Evolutionary conservation across 2,329 filamentous ascomycete species (phyloP).

Genomic region (Chaetomium strumarium): DNA sequence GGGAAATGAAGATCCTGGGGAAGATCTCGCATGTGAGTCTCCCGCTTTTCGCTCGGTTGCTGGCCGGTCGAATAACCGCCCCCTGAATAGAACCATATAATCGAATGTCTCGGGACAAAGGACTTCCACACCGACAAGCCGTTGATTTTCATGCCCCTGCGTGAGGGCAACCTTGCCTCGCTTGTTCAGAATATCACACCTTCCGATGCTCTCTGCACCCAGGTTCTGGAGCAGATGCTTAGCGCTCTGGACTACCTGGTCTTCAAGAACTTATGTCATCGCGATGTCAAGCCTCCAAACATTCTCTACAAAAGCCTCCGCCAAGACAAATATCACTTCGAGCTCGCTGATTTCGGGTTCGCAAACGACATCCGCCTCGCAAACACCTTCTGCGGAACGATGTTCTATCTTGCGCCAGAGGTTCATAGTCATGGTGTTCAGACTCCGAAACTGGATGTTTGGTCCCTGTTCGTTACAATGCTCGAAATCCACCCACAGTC

Average conservation of each 20-base stretch:
- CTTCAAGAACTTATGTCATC: not conserved
- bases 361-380: not conserved
- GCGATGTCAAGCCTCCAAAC: slow-evolving; percentile 1
- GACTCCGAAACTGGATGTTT: slow-evolving; percentile 23
- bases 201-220: not conserved
- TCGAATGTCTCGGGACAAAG: slow-evolving; percentile 10
- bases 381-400: slow-evolving; percentile 9
- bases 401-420: slow-evolving; percentile 22
- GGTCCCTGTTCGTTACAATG: slow-evolving; percentile 27
- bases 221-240: not conserved
- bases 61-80: too few relatives aligned
- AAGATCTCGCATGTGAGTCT: slow-evolving; percentile 13
- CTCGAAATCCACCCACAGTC: not conserved
- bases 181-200: not conserved
- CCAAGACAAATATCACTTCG: not conserved
- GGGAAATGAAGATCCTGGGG: slow-evolving; percentile 20
- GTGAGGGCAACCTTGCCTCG: slow-evolving; percentile 1
- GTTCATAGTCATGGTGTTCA: slow-evolving; percentile 18
- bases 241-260: not conserved
- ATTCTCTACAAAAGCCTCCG: not conserved
- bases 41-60: not conserved
- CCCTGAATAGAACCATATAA: slow-evolving; percentile 17
- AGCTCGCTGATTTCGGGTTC: slow-evolving; percentile 14
- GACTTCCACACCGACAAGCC: slow-evolving; percentile 7
- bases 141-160: slow-evolving; percentile 14